Percentiles rank a stretch among this genome's conserved stretches.
Conservation (phyloP, 768 basidiomycete species). For the Naematelia aurantialba region DNA sequence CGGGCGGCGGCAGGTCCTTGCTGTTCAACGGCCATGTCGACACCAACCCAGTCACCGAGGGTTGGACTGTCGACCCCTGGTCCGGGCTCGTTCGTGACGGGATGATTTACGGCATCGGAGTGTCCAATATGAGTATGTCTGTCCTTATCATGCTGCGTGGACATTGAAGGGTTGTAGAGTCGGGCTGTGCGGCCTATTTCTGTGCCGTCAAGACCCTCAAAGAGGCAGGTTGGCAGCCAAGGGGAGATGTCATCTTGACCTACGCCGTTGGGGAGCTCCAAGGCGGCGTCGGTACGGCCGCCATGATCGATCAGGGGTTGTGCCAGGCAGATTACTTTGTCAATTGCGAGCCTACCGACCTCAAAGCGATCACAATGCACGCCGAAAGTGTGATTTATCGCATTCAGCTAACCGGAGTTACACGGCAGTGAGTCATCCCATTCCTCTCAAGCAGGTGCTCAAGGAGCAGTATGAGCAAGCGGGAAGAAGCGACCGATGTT, state of each 20-base stretch:
- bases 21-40: slow-evolving; percentile 22
- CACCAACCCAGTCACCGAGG: slow-evolving; percentile 19
- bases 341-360: slow-evolving; percentile 23
- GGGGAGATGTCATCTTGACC: slow-evolving; percentile 17
- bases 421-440: slow-evolving; percentile 16
- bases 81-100: slow-evolving; percentile 13
- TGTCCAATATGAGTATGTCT: slow-evolving; percentile 20
- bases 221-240: slow-evolving; percentile 15
- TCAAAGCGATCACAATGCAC: slow-evolving; percentile 26
- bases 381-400: slow-evolving; percentile 14
- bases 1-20: slow-evolving; percentile 10
- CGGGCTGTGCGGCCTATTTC: slow-evolving; percentile 21
- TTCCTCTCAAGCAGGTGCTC: background rate
- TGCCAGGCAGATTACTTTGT: slow-evolving; percentile 22
- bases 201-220: slow-evolving; percentile 21
- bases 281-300: slow-evolving; percentile 22
- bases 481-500: slow-evolving; percentile 13
- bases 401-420: slow-evolving; percentile 20
- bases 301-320: slow-evolving; percentile 19
- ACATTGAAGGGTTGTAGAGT: slow-evolving; percentile 3
- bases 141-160: background rate
- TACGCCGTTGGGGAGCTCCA: slow-evolving; percentile 22
- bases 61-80: slow-evolving; percentile 8
- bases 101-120: slow-evolving; percentile 21
- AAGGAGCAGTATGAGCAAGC: slow-evolving; percentile 19